Evolutionary conservation across 2,329 filamentous ascomycete species (phyloP).

Genomic region (Microdochium nivale): DNA sequence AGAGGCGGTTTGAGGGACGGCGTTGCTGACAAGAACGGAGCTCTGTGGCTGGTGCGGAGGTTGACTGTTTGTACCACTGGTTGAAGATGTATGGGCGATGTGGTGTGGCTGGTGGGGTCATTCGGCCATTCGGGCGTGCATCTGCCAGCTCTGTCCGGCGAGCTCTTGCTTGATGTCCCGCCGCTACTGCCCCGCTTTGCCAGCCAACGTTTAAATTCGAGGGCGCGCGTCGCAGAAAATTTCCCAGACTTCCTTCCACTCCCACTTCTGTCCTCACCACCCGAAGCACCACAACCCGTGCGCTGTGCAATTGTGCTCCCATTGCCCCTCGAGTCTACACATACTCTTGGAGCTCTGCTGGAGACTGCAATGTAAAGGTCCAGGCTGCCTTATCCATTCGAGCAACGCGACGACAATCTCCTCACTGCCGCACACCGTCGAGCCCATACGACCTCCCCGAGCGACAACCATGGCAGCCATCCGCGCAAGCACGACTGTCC

Average conservation of each 20-base stretch:
- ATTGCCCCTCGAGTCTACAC: not conserved
- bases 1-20: not conserved
- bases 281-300: not conserved
- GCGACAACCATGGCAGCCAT: slow-evolving; percentile 13
- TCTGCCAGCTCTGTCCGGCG: not conserved
- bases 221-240: not conserved
- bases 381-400: not conserved
- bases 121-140: too few relatives aligned
- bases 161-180: not conserved
- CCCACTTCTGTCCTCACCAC: not conserved
- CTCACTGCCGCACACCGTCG: not conserved
- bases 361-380: not conserved
- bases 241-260: not conserved
- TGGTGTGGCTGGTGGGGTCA: too few relatives aligned
- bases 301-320: not conserved
- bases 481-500: slow-evolving; percentile 15
- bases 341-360: not conserved
- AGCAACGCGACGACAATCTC: not conserved
- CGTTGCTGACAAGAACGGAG: too few relatives aligned
- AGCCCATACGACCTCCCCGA: not conserved
- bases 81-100: too few relatives aligned
- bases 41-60: too few relatives aligned
- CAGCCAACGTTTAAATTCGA: not conserved
- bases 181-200: not conserved
- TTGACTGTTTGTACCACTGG: too few relatives aligned